Percentiles rank a stretch among this genome's conserved stretches.
These are phyloP conservation scores for Letharia columbiana DNA, from an alignment of 495 filamentous ascomycete genomes.

Conservation along the genomic window DNA sequence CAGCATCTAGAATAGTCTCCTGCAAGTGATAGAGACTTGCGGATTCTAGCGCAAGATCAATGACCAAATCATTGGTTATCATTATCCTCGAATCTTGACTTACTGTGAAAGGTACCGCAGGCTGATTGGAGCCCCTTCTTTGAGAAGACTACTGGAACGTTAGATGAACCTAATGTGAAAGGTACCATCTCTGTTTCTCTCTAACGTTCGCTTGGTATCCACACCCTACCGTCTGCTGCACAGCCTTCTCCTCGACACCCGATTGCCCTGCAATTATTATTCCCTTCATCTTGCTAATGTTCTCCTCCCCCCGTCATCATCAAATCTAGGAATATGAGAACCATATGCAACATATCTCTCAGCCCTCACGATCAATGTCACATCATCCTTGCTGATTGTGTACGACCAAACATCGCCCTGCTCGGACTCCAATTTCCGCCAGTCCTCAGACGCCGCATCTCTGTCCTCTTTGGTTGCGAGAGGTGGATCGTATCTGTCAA, in stretches of 20 bases:
- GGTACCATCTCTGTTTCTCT: background rate
- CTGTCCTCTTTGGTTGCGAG: background rate
- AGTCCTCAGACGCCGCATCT: background rate
- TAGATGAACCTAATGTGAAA: background rate
- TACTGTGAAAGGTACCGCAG: background rate
- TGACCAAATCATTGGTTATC: background rate
- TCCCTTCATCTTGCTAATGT: background rate
- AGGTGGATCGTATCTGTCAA: background rate
- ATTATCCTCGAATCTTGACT: background rate
- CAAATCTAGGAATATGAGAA: background rate
- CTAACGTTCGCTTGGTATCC: background rate
- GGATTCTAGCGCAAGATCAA: background rate
- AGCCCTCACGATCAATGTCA: background rate
- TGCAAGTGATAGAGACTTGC: background rate
- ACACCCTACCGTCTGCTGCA: background rate
- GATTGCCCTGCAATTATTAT: background rate
- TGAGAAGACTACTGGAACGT: background rate
- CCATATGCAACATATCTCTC: background rate
- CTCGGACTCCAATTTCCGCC: background rate
- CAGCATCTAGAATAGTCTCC: background rate
- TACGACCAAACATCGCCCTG: background rate
- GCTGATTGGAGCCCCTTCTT: background rate
- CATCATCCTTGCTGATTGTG: background rate
- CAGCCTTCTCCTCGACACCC: background rate
- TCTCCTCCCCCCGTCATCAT: background rate